These are phyloP conservation scores for Yarrowia deformans DNA, from an alignment of 805 yeast species.

Conservation along the genomic window DNA sequence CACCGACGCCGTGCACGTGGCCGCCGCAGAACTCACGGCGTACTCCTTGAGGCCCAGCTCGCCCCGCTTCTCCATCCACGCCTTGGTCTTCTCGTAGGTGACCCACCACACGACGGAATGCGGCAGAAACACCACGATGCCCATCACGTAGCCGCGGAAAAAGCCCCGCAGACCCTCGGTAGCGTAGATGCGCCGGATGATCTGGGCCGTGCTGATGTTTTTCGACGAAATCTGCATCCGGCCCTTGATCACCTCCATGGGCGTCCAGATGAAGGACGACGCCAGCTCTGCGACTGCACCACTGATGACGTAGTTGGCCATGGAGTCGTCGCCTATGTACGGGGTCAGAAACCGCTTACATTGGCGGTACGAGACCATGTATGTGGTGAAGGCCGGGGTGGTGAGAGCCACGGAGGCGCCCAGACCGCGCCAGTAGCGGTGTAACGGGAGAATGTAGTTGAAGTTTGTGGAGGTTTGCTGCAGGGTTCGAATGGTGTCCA, in stretches of 20 bases:
- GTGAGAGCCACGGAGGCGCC: conserved; percentile 52
- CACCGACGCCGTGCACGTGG: conserved; percentile 51
- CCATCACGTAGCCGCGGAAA: conserved; percentile 44
- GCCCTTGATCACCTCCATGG: conserved; percentile 57
- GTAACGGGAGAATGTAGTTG: conserved; percentile 51
- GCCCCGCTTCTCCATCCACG: conserved; percentile 13
- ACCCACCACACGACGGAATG: conserved; percentile 45
- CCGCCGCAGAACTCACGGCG: conserved; percentile 51
- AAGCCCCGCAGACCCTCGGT: conserved; percentile 43
- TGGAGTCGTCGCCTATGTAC: conserved; percentile 49
- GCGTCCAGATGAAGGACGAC: conserved; percentile 54
- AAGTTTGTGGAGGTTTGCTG: conserved; percentile 54
- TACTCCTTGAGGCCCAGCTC: conserved; percentile 45
- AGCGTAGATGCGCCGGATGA: conserved; percentile 42
- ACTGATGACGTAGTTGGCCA: conserved; percentile 50
- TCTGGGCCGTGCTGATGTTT: conserved; percentile 39
- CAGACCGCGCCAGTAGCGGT: conserved; percentile 54
- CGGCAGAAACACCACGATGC: conserved; percentile 44
- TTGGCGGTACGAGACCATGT: conserved; percentile 54
- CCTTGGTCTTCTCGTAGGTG: conserved; percentile 45
- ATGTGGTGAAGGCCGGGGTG: conserved; percentile 55
- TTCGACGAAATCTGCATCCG: conserved; percentile 52
- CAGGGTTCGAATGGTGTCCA: conserved; percentile 55
- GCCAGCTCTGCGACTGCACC: conserved; percentile 54
- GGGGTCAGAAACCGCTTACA: conserved; percentile 52